Evolutionary conservation across 2,329 filamentous ascomycete genomes (phyloP).

Genomic region (Boeremia lycopersici): DNA sequence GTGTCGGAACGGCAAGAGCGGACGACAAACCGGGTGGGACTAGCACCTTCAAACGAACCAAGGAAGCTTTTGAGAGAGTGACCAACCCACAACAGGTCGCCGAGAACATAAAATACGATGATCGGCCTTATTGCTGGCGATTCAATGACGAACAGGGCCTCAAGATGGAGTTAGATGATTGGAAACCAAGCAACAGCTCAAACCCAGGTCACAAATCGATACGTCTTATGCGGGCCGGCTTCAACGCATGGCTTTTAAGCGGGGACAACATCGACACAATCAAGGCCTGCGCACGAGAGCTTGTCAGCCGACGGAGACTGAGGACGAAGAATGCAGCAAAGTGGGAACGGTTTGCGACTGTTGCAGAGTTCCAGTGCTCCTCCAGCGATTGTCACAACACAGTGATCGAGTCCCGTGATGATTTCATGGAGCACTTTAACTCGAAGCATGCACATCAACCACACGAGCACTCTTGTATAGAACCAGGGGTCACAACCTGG

Average conservation of each 20-base stretch:
- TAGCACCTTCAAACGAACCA: neutral
- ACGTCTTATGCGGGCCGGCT: neutral
- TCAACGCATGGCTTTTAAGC: neutral
- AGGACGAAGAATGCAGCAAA: neutral
- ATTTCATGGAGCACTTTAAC: neutral
- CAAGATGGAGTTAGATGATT: neutral
- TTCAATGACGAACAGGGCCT: neutral
- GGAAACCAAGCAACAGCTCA: neutral
- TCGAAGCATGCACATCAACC: neutral
- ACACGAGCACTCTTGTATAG: neutral
- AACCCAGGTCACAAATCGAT: neutral
- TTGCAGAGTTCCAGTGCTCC: neutral
- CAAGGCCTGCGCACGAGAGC: neutral
- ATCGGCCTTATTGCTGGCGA: neutral
- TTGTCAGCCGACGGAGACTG: neutral
- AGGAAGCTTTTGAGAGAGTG: too few relatives aligned
- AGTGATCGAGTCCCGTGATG: neutral
- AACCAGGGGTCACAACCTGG: neutral
- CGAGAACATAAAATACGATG: fast-evolving
- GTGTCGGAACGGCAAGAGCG: neutral
- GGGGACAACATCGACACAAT: neutral
- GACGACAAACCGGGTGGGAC: neutral
- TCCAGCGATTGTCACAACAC: neutral
- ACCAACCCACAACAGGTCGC: neutral
- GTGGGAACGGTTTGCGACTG: neutral